Conservation (phyloP, 2,329 filamentous ascomycete species). For the Verticillium tricorpus region DNA sequence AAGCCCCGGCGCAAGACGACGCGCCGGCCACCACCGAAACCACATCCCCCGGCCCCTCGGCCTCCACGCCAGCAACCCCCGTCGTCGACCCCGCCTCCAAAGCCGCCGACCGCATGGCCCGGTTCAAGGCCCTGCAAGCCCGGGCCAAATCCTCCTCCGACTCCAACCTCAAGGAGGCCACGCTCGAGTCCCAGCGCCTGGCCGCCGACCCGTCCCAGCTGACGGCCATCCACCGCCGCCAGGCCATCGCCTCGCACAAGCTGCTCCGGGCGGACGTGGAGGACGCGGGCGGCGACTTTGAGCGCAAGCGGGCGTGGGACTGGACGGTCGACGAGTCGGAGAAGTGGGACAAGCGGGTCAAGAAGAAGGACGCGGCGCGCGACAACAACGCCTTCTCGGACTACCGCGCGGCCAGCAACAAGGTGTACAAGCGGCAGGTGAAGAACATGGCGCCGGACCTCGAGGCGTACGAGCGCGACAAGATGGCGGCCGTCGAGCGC, state of each 20-base stretch:
- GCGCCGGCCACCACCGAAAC: conserved; percentile 10
- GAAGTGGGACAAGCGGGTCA: conserved; percentile 85
- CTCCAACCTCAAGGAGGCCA: conserved; percentile 78
- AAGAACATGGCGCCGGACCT: conserved; percentile 71
- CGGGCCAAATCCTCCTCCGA: conserved; percentile 69
- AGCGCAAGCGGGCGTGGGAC: conserved; percentile 97
- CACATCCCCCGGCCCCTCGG: neutral
- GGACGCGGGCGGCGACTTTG: conserved; percentile 83
- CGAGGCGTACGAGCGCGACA: conserved; percentile 82
- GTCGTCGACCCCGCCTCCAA: conserved; percentile 31
- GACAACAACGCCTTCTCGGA: conserved; percentile 90
- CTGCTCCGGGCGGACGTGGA: conserved; percentile 88
- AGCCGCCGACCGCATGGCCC: conserved; percentile 65
- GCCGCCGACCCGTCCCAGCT: conserved; percentile 74
- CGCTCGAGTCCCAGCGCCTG: conserved; percentile 74
- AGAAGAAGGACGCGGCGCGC: conserved; percentile 75
- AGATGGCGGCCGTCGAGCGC: conserved; percentile 77
- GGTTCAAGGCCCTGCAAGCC: conserved; percentile 83
- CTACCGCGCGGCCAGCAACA: conserved; percentile 80
- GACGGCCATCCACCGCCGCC: conserved; percentile 74
- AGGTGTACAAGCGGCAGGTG: conserved; percentile 91
- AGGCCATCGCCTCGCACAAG: conserved; percentile 86
- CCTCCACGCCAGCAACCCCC: conserved; percentile 9
- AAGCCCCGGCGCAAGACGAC: conserved; percentile 8
- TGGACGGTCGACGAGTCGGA: conserved; percentile 96